These are phyloP conservation scores for Pseudocercospora musae DNA, from an alignment of 2,329 filamentous ascomycete species.

Conservation along the genomic window DNA sequence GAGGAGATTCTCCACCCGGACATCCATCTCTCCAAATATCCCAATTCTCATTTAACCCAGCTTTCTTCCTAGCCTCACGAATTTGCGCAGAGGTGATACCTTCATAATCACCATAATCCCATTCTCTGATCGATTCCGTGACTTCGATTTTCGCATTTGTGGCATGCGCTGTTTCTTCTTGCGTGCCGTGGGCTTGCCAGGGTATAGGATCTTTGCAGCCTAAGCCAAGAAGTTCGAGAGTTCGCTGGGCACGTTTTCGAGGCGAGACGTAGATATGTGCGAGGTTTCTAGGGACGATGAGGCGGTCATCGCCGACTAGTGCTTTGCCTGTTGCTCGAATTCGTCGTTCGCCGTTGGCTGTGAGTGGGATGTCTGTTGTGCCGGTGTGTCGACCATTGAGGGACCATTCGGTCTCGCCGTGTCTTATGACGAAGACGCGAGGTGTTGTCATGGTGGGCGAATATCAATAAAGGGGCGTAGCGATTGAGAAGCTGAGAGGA, in stretches of 20 bases:
- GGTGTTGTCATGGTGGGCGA: constrained; percentile 40
- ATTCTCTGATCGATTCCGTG: constrained; percentile 55
- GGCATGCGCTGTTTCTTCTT: constrained; percentile 22
- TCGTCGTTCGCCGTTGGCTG: constrained; percentile 63
- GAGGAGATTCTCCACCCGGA: constrained; percentile 68
- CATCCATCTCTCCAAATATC: constrained; percentile 89
- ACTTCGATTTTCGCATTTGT: constrained; percentile 46
- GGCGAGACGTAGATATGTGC: constrained; percentile 92
- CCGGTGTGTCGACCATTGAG: constrained; percentile 79
- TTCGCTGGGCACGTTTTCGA: constrained; percentile 76
- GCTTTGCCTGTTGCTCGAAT: constrained; percentile 69
- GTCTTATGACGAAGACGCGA: constrained; percentile 60
- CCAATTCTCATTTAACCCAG: constrained; percentile 58
- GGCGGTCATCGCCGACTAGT: constrained; percentile 75
- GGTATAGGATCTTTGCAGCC: constrained; percentile 64
- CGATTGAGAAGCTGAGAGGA: neutral
- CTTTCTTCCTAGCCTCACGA: constrained; percentile 42
- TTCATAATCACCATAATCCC: constrained; percentile 64
- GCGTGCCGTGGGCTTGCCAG: constrained; percentile 50
- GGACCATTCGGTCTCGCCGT: constrained; percentile 97
- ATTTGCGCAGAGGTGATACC: constrained; percentile 55
- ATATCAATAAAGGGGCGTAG: neutral
- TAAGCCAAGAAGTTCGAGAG: constrained; percentile 82
- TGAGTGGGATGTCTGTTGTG: constrained; percentile 77
- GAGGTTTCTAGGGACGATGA: constrained; percentile 79